A percentile compares a stretch with the other conserved stretches of the same genome.
Evolutionary conservation across 2,329 filamentous ascomycete genomes (phyloP).

Genomic region (Gnomoniopsis sp.): DNA sequence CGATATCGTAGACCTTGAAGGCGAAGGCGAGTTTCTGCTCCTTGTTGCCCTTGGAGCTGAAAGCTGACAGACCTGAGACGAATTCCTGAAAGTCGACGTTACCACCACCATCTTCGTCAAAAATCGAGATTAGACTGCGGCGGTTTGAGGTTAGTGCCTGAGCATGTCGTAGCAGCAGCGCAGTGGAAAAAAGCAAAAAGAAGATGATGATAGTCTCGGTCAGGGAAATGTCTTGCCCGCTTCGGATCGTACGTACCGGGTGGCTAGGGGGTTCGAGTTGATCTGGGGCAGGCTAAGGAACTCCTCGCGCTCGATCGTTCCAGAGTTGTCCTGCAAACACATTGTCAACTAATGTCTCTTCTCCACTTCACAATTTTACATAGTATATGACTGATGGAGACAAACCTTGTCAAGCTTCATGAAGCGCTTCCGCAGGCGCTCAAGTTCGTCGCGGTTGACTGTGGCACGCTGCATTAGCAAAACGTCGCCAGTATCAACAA

Average conservation of each 20-base stretch:
- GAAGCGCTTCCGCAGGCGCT: constrained; percentile 91
- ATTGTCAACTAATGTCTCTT: constrained; percentile 2
- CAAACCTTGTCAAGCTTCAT: constrained; percentile 98
- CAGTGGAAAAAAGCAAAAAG: too few relatives aligned
- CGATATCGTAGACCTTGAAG: constrained; percentile 99
- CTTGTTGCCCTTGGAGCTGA: constrained; percentile 98
- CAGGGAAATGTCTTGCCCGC: background rate
- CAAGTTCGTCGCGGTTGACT: constrained; percentile 98
- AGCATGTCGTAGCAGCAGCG: background rate
- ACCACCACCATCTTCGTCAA: constrained; percentile 96
- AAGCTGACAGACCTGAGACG: constrained; percentile 89
- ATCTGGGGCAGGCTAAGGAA: constrained; percentile 97
- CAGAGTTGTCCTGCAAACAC: constrained; percentile 77
- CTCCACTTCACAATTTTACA: background rate
- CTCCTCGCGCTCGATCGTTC: constrained; percentile 97
- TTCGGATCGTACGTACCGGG: constrained; percentile 58
- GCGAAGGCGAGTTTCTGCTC: constrained; percentile 97
- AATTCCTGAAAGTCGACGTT: constrained; percentile 99
- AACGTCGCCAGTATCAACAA: background rate
- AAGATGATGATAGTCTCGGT: background rate
- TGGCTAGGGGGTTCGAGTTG: constrained; percentile 94
- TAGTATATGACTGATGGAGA: background rate
- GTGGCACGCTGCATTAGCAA: constrained; percentile 13
- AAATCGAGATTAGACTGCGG: constrained; percentile 93
- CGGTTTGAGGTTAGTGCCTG: background rate